Evolutionary conservation across 495 filamentous ascomycete genomes (phyloP), one percentile per base, ranked within the genome.

Genomic region (Massariosphaeria phaeospora): DNA sequence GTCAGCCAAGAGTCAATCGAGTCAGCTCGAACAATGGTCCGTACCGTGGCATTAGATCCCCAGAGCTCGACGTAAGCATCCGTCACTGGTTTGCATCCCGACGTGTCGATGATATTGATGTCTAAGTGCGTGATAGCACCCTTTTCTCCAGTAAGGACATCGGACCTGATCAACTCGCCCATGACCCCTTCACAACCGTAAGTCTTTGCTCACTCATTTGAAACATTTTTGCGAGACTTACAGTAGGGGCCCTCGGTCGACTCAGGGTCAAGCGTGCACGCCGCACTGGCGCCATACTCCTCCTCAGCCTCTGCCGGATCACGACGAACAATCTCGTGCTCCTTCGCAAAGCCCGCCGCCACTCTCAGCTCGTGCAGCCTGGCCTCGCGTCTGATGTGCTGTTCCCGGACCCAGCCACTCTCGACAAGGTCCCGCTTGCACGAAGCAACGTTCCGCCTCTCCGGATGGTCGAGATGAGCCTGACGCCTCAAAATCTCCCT

Each of bases 41-140:
- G n/a, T 54, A 63, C 79, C 64, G 78, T 81, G 10, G 80, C 30
- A 61, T 82, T 82, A 65, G 69, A 71, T 44, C 68, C 76, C 80
- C 82, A 84, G 42, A 83, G 66, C 63, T 86, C 84, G 33, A 83
- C 66, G 57, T 77, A 85, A 26, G 77, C 67, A 44, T 75, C 65
- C 0, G 75, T 72, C 30, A 83, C 66, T 0, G 79, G 73, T 21
- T 77, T 66, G 66, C 79, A 85, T 48, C 75, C 80, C 40, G 74
- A 74, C 52, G 75, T 72, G 68, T 84, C 77, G 51, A 84, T 71
- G 26, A 85, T 63, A 56, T 83, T 79, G 59, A 84, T 70, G 54
- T 85, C 83, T 35, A 84, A 53, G 50, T 75, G 74, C 15, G 83
- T 69, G 10, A 73, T 64, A 15, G 85, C 73, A 52, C 83, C 83